These are phyloP conservation scores for Alternaria ventricosa DNA, from an alignment of 2,329 filamentous ascomycete species.

Conservation along the genomic window DNA sequence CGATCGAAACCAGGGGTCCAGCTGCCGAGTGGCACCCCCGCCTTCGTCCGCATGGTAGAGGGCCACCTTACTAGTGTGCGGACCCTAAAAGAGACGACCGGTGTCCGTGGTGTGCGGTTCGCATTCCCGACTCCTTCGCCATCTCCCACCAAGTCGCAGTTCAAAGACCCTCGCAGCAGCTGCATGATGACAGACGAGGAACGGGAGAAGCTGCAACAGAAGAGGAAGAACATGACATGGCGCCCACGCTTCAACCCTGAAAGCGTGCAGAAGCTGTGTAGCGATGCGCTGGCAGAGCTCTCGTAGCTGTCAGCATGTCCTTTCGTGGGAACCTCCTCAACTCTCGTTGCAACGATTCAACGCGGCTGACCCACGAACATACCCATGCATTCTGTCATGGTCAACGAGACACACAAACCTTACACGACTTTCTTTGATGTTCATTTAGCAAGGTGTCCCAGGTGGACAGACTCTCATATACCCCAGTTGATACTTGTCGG, in stretches of 20 bases:
- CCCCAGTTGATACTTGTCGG: not conserved
- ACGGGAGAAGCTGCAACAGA: constrained; percentile 19
- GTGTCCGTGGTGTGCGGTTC: constrained; percentile 18
- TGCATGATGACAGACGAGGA: constrained; percentile 13
- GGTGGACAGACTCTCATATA: constrained; percentile 1
- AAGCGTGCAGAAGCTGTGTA: constrained; percentile 33
- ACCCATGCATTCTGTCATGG: not conserved
- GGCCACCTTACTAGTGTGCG: constrained; percentile 36
- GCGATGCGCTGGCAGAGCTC: constrained; percentile 39
- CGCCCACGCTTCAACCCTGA: constrained; percentile 41
- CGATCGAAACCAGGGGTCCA: not conserved
- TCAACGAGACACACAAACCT: not conserved
- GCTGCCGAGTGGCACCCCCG: constrained; percentile 32
- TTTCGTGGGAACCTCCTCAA: not conserved
- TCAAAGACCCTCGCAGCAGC: not conserved
- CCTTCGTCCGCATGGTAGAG: constrained; percentile 37
- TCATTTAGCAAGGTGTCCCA: not conserved
- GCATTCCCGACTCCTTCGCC: constrained; percentile 18
- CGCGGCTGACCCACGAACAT: not conserved
- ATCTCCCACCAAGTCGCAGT: constrained; percentile 20
- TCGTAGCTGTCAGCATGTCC: not conserved
- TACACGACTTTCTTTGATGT: not conserved
- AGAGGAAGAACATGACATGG: constrained; percentile 24
- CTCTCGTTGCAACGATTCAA: not conserved
- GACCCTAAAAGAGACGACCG: constrained; percentile 25